Evolutionary conservation across 176 grass and related monocot species (phyloP).

Genomic region (Sorghum bicolor): Sorghum_bicolor_NCBIv3 NC_012878.2:4377501-4378000

Average conservation of each 20-base stretch:
- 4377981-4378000: slow-evolving; percentile 62
- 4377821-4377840: slow-evolving; percentile 86
- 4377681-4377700: slow-evolving; percentile 74
- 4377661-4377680: slow-evolving; percentile 89
- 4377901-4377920: slow-evolving; percentile 76
- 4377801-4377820: slow-evolving; percentile 80
- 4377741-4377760: not conserved
- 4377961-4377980: slow-evolving; percentile 87
- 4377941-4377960: slow-evolving; percentile 93
- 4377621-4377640: slow-evolving; percentile 68
- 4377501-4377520: slow-evolving; percentile 75
- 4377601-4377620: slow-evolving; percentile 75
- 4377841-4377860: slow-evolving; percentile 71
- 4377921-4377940: slow-evolving; percentile 88
- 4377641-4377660: slow-evolving; percentile 68
- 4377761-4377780: slow-evolving; percentile 27
- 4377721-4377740: not conserved
- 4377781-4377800: slow-evolving; percentile 98
- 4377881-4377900: slow-evolving; percentile 85
- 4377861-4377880: slow-evolving; percentile 68
- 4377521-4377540: slow-evolving; percentile 79
- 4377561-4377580: slow-evolving; percentile 87
- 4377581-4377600: slow-evolving; percentile 88
- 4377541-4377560: slow-evolving; percentile 92
- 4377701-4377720: not conserved